Base-by-base conservation (phyloP, 2,329 filamentous ascomycete species). In the Graphilbum ipis-grandicollis region DNA sequence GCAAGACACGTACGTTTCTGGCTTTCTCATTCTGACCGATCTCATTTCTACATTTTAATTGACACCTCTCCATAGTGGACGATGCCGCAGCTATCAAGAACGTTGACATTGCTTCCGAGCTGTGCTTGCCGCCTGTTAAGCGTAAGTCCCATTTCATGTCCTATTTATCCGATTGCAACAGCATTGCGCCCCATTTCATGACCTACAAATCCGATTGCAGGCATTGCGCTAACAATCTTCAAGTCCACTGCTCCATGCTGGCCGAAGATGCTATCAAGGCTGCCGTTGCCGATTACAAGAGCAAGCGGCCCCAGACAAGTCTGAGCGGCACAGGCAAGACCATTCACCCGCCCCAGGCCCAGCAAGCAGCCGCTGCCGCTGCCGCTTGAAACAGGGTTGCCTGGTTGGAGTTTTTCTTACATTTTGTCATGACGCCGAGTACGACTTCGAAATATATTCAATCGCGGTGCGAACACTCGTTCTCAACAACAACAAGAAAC, bases 101-200 rank as follows among this genome's bases (percentile, higher is more conserved):
- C 62, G 93, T 88, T 4, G 86, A 98, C 61, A 98, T 98, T 54
- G 90, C 90, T 28, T 92, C 93, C 66, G 92, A 98, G 62, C 66
- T 94, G 39, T 90, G 83, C 53, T 60, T 90, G 52, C 84, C 83
- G 26, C 83, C 84, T 43, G 83, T 93, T 35, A 93, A 92, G 64
- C 60, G 81, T 85, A 63, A 59, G 77, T 73, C 33, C 69, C 85
- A 68, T 85, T 79, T 0, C 85, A 86, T 33, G 83, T 77, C 59
- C 86, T 41, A 85, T 79, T 50, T 57, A 82, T 51, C 80, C 80
- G 25, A 80, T n/a, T n/a, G n/a, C n/a, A n/a, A n/a, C n/a, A n/a
- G n/a, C n/a, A n/a, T n/a, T n/a, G n/a, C n/a, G 77, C 73, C 33
- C 69, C 85, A 68, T 85, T 79, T 0, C 85, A 86, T 33, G 83